These are phyloP conservation scores for Volvox reticuliferus DNA, from an alignment of 139 green algal genomes.

Conservation along the genomic window DNA sequence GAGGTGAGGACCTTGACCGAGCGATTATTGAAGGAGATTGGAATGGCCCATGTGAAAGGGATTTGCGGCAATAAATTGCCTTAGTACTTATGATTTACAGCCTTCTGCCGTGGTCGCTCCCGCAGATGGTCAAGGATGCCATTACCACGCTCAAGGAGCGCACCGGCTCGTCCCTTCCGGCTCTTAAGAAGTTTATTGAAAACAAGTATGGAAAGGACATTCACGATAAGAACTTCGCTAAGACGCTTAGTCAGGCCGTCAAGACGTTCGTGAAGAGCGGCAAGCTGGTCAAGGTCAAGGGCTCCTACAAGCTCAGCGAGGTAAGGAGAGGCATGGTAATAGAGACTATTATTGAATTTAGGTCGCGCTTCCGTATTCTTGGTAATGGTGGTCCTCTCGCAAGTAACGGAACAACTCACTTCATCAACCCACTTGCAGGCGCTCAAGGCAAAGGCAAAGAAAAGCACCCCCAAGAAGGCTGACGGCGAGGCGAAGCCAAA, in stretches of 20 bases:
- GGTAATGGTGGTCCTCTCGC: too few relatives aligned
- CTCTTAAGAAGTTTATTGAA: constrained; percentile 88
- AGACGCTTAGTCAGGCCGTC: constrained; percentile 64
- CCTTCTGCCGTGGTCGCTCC: not conserved
- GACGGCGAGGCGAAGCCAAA: constrained; percentile 39
- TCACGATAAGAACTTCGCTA: constrained; percentile 67
- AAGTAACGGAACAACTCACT: too few relatives aligned
- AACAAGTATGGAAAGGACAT: constrained; percentile 70
- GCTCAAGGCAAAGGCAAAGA: constrained; percentile 45
- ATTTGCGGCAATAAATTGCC: not conserved
- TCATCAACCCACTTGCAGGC: not conserved
- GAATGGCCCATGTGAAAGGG: too few relatives aligned
- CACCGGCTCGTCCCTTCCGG: constrained; percentile 72
- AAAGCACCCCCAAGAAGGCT: constrained; percentile 40
- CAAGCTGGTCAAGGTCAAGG: constrained; percentile 85
- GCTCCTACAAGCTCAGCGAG: constrained; percentile 79
- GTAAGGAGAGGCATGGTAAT: not conserved
- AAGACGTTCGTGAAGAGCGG: constrained; percentile 67
- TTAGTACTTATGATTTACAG: not conserved
- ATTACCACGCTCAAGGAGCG: constrained; percentile 86
- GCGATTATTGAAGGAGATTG: not conserved
- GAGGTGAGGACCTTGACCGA: constrained; percentile 36
- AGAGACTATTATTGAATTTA: too few relatives aligned
- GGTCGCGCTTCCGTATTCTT: too few relatives aligned
- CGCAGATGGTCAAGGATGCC: constrained; percentile 76